Base-by-base conservation (phyloP, 805 yeast genomes). In the Scheffersomyces coipomensis region DNA sequence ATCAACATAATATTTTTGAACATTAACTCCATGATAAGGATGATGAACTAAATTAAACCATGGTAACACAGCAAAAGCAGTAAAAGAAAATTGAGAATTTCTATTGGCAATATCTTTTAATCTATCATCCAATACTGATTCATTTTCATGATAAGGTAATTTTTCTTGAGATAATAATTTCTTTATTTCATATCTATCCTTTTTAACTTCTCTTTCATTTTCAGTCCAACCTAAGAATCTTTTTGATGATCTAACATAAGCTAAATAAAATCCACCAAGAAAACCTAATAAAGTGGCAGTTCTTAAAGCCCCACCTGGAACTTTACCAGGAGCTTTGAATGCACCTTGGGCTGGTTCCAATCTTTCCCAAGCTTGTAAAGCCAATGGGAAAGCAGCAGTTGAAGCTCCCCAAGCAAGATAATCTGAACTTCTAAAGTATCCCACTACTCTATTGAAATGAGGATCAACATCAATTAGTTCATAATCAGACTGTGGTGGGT, bases 11-110 rank as follows among this genome's bases (percentile, higher is more conserved):
- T 81, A 83, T 54, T 71, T 80, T 54, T 72, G 71, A 43, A 83
- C 68, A 54, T 82, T 84, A 43, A 85, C 80, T 19, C 91, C 93
- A 62, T 87, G 96, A 67, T 79, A 82, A 50, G 86, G 88, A 62
- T 87, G 96, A 58, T 79, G 66, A 34, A 81, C 88, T 46, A 85
- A 68, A 66, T 88, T 88, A 71, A 88, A 86, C 88, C 88, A 82
- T 18, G 95, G 95, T 52, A 87, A 60, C 44, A 85, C 56, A 40
- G 80, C 76, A 51, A 82, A 57, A 39, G 72, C 66, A 41, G 78
- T 60, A 54, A 78, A 79, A 6, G 95, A 79, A 56, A 80, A 80
- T 49, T 82, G 84, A 18, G 93, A 83, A 71, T 85, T 84, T 67
- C 88, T 76, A 52, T 85, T 79, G 43, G 95, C 80, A 47, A 84